Evolutionary conservation across 2,329 filamentous ascomycete genomes (phyloP).

Genomic region (Aspergillus neotritici): DNA sequence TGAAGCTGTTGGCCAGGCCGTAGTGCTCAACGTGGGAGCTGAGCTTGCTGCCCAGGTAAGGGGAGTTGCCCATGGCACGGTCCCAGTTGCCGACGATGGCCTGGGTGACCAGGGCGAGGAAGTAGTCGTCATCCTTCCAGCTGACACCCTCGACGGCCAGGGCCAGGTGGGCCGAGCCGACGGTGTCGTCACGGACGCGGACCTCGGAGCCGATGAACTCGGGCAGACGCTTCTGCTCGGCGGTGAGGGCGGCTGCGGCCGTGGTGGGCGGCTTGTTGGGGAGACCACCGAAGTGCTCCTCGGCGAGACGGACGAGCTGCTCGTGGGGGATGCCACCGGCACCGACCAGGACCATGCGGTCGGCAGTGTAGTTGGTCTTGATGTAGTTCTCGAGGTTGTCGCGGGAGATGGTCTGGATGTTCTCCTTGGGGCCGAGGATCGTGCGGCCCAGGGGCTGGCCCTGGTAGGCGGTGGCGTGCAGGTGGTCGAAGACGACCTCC

Average conservation of each 20-base stretch:
- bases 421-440: constrained; percentile 94
- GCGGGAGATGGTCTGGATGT: constrained; percentile 93
- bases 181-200: constrained; percentile 89
- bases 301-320: constrained; percentile 88
- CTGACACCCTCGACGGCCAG: constrained; percentile 98
- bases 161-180: constrained; percentile 94
- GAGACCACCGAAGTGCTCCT: constrained; percentile 85
- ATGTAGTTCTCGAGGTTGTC: constrained; percentile 92
- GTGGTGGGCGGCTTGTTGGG: constrained; percentile 70
- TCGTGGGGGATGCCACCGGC: constrained; percentile 90
- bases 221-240: constrained; percentile 75
- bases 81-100: constrained; percentile 99
- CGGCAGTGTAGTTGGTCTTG: constrained; percentile 98
- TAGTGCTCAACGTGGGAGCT: constrained; percentile 91
- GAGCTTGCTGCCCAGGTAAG: constrained; percentile 97
- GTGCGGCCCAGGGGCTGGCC: constrained; percentile 93
- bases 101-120: constrained; percentile 94
- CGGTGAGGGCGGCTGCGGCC: constrained; percentile 64
- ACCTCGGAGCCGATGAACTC: constrained; percentile 97
- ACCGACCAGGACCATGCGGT: constrained; percentile 98
- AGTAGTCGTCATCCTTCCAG: constrained; percentile 99
- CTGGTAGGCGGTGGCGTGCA: constrained; percentile 97
- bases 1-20: constrained; percentile 98
- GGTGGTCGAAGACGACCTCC: constrained; percentile 98
- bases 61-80: constrained; percentile 94